These are phyloP conservation scores for Ustilago hordei DNA, from an alignment of 1,284 basidiomycete genomes.

Conservation along the genomic window DNA sequence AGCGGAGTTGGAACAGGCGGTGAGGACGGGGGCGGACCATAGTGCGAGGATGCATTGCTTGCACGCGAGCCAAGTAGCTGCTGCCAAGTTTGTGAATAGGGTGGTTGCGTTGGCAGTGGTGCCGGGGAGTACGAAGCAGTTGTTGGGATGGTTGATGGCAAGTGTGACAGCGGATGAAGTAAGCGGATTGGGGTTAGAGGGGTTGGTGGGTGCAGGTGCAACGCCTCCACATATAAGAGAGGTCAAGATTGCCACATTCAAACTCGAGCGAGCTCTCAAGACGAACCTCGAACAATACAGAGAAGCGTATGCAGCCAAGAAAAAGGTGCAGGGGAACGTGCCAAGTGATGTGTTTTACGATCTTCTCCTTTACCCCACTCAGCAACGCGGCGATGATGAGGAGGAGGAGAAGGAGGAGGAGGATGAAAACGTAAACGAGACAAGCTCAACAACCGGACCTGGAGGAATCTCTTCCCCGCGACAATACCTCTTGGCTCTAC, in stretches of 20 bases:
- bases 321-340: slow-evolving; percentile 7
- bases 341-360: slow-evolving; percentile 49
- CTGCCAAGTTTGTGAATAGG: slow-evolving; percentile 36
- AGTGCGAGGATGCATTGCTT: slow-evolving; percentile 28
- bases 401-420: slow-evolving; percentile 59
- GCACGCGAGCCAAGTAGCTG: slow-evolving; percentile 13
- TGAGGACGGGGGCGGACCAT: slow-evolving; percentile 22
- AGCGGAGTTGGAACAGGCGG: slow-evolving; percentile 35
- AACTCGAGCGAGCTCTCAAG: slow-evolving; percentile 56
- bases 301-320: slow-evolving; percentile 22
- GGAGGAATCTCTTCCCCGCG: slow-evolving; percentile 38
- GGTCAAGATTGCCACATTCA: slow-evolving; percentile 61
- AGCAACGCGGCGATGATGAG: slow-evolving; percentile 1
- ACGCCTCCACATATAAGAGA: slow-evolving; percentile 34
- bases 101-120: slow-evolving; percentile 33
- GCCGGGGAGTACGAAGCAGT: slow-evolving; percentile 30
- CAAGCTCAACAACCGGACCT: slow-evolving; percentile 6
- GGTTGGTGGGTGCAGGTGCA: not conserved
- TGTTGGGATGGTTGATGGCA: slow-evolving; percentile 18
- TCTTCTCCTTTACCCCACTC: slow-evolving; percentile 32
- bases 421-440: slow-evolving; percentile 15
- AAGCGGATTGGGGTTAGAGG: slow-evolving; percentile 11
- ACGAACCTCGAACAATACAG: slow-evolving; percentile 53
- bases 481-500: slow-evolving; percentile 59
- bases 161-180: slow-evolving; percentile 15